Evolutionary conservation across 2,329 filamentous ascomycete genomes (phyloP), one percentile per base, ranked within the genome.

Genomic region (Xenosphaeropsis pyriputrescens): DNA sequence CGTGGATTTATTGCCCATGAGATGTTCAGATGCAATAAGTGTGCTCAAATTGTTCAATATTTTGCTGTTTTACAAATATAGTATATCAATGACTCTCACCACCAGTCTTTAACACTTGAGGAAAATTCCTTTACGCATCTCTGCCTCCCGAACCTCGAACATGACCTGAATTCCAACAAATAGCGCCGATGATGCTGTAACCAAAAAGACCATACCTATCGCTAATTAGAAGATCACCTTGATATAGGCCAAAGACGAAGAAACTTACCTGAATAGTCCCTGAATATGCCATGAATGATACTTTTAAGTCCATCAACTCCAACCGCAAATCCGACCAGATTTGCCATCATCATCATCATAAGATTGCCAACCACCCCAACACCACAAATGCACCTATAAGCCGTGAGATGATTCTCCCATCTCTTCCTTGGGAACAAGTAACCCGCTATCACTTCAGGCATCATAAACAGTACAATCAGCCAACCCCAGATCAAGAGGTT

Each of bases 291-390:
- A 41, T 67, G 64, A 8, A 93, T 56, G 36, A 96, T 74, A 19
- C 71, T 81, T 57, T 82, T 72, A 52, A 96, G 49, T 0, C 93
- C 91, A 52, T 98, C 91, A 36, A 95, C 47, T 0, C 93, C 93
- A 11, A 98, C 70, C 0, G 89, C 91, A 59, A 96, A 98, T 0
- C 91, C 91, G 9, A 98, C 86, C 14, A 98, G 62, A 54, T 98
- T 98, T 13, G 89, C 91, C 33, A 73, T 70, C 71, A 96, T 94
- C 82, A 98, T 91, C 80, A 95, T 86, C 35, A 96, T 61, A 17
- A 93, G 70, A 49, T 95, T 95, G 1, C 62, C 72, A 3, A 95
- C 84, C 0, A 76, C 85, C 2, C 89, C 91, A 13, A 83, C 57
- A 5, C 82, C 83, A 56, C 82, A 88, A 2, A 96, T 54, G 57